Conservation (phyloP, 2,329 filamentous ascomycete species). For the Orbilia ellipsospora region DNA sequence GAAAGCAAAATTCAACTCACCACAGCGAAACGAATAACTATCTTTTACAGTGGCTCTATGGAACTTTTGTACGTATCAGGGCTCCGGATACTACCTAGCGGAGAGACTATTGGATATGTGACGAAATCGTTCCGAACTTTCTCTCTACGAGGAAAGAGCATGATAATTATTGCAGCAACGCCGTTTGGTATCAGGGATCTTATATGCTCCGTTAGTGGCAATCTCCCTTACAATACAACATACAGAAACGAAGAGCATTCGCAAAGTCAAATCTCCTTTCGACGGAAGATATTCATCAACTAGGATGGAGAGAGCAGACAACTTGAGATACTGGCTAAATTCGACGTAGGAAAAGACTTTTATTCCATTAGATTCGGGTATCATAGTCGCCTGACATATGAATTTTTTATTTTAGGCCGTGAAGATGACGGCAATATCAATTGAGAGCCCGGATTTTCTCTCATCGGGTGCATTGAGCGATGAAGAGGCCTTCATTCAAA, state of each 20-base stretch:
- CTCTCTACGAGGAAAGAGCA: neutral
- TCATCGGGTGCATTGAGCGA: neutral
- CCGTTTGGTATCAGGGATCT: constrained; percentile 9
- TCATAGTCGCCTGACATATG: neutral
- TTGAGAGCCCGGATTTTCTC: neutral
- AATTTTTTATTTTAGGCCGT: neutral
- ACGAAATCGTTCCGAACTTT: neutral
- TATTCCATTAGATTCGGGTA: neutral
- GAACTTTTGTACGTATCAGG: constrained; percentile 10
- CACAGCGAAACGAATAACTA: neutral
- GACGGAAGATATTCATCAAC: neutral
- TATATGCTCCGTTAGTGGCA: neutral
- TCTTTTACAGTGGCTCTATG: constrained; percentile 4
- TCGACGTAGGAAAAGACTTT: neutral
- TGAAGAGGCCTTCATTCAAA: constrained; percentile 5
- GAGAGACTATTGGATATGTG: neutral
- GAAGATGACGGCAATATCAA: constrained; percentile 2
- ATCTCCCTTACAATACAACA: neutral
- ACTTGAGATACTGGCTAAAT: constrained; percentile 4
- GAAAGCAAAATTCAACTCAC: neutral
- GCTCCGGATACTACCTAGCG: constrained; percentile 2
- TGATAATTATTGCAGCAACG: neutral
- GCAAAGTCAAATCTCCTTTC: neutral
- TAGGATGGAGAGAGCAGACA: neutral
- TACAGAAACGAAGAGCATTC: neutral